Conservation (phyloP, 2,329 filamentous ascomycete species). For the Aspergillus tanneri region DNA sequence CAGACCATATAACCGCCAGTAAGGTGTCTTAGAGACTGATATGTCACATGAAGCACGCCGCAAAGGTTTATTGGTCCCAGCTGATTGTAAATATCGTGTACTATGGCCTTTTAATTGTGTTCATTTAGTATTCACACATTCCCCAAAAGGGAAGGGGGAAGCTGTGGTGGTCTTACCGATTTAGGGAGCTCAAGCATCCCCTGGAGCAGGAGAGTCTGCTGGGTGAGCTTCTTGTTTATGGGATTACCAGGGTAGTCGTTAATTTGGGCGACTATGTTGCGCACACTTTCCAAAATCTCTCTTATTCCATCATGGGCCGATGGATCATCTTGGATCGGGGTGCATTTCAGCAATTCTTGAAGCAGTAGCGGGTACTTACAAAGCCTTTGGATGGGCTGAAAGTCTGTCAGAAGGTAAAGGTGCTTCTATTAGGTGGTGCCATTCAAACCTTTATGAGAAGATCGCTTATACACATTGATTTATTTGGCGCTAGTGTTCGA, state of each 20-base stretch:
- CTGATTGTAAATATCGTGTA: constrained; percentile 65
- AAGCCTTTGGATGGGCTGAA: constrained; percentile 82
- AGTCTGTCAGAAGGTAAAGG: constrained; percentile 13
- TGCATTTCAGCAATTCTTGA: constrained; percentile 76
- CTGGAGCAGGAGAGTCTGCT: constrained; percentile 82
- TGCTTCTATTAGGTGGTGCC: constrained; percentile 11
- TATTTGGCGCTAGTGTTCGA: constrained; percentile 63
- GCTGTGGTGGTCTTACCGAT: constrained; percentile 54
- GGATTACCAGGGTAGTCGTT: constrained; percentile 81
- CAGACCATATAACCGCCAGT: constrained; percentile 81
- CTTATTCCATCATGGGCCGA: constrained; percentile 78
- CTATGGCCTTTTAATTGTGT: constrained; percentile 21
- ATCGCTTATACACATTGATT: constrained; percentile 78
- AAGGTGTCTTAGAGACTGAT: constrained; percentile 67
- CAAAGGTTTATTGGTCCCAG: constrained; percentile 80
- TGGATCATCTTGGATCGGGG: constrained; percentile 81
- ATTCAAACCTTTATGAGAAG: constrained; percentile 77
- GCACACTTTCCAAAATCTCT: constrained; percentile 67
- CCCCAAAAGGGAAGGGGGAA: background rate
- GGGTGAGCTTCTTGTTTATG: constrained; percentile 65
- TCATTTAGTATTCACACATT: constrained; percentile 6
- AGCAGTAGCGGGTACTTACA: constrained; percentile 90
- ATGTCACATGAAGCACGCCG: constrained; percentile 79
- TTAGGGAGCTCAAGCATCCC: constrained; percentile 74
- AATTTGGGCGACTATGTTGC: constrained; percentile 73